Percentiles rank a stretch among this genome's conserved stretches.
Evolutionary conservation across 1,139 yeast species (phyloP).

Genomic region (Eremothecium coryli): DNA sequence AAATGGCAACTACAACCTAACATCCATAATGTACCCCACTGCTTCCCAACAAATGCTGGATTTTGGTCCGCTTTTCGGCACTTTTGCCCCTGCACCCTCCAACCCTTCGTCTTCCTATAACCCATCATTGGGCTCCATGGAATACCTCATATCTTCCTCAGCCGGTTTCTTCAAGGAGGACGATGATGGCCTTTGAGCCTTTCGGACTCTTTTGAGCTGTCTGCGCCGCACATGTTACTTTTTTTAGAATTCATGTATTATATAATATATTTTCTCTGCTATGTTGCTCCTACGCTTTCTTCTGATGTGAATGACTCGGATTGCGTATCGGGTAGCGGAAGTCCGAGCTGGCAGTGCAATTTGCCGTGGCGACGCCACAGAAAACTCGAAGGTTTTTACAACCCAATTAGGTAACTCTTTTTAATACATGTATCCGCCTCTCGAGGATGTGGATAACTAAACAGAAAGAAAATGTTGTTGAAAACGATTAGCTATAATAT

Average conservation of each 20-base stretch:
- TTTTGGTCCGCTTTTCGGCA: conserved; percentile 4
- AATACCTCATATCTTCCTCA: conserved; percentile 4
- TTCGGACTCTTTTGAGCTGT: not conserved
- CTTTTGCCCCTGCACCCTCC: not conserved
- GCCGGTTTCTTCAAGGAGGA: conserved; percentile 5
- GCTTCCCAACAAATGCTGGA: conserved; percentile 3
- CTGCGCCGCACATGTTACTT: too few relatives aligned
- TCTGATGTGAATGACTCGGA: too few relatives aligned
- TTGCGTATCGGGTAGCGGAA: too few relatives aligned
- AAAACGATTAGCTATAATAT: too few relatives aligned
- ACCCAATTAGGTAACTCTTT: too few relatives aligned
- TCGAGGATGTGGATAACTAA: too few relatives aligned
- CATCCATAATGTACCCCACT: not conserved
- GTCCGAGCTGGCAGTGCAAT: too few relatives aligned
- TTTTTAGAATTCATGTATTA: not conserved
- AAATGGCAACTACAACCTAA: conserved; percentile 2
- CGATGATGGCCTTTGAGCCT: conserved; percentile 1
- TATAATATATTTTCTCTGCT: conserved; percentile 1
- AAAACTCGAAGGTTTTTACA: too few relatives aligned
- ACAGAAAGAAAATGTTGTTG: too few relatives aligned
- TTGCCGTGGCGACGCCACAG: too few relatives aligned
- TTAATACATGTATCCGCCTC: too few relatives aligned
- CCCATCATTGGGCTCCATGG: conserved; percentile 6
- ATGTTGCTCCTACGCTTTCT: too few relatives aligned
- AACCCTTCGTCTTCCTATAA: not conserved